Percentiles rank a stretch among this genome's conserved stretches.
phyloP scores from a whole-genome alignment of 495 filamentous ascomycete genomes.

The Penicillium crystallinum region DNA sequence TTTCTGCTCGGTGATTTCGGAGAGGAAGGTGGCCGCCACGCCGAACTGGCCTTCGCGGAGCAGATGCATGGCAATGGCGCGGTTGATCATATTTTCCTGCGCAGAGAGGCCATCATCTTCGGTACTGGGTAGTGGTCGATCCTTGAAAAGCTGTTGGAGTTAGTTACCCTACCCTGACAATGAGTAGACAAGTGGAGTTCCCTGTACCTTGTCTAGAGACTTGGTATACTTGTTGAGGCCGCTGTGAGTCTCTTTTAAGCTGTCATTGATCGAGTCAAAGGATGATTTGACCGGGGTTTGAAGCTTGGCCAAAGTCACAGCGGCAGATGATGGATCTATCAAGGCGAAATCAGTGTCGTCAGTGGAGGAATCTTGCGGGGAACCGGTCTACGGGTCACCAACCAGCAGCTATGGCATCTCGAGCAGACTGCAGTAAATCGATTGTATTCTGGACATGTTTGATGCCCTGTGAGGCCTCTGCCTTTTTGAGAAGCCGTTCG shows the following conservation, averaged over 20 bases:
- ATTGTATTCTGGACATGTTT: conserved; percentile 77
- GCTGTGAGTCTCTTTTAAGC: conserved; percentile 72
- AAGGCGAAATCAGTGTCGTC: conserved; percentile 6
- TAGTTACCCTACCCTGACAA: neutral
- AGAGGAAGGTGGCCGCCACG: conserved; percentile 76
- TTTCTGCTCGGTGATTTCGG: conserved; percentile 48
- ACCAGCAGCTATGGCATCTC: conserved; percentile 66
- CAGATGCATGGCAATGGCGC: conserved; percentile 94
- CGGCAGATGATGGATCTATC: conserved; percentile 63
- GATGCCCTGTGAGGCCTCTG: conserved; percentile 64
- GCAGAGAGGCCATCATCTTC: conserved; percentile 78
- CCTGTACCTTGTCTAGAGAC: conserved; percentile 67
- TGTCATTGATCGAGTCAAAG: conserved; percentile 71
- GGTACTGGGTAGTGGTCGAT: conserved; percentile 65
- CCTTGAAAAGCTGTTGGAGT: conserved; percentile 61
- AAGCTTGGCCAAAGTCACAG: conserved; percentile 70
- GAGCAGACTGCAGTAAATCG: conserved; percentile 64
- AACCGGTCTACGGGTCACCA: conserved; percentile 16
- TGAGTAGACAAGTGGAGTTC: neutral
- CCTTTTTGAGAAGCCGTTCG: conserved; percentile 59
- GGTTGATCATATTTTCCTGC: conserved; percentile 72
- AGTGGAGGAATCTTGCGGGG: conserved; percentile 6
- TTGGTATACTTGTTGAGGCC: conserved; percentile 77
- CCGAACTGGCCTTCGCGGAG: conserved; percentile 89
- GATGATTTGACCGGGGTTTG: conserved; percentile 75